Conservation (phyloP, 441 rosid species). For the Populus hybrid region DNA sequence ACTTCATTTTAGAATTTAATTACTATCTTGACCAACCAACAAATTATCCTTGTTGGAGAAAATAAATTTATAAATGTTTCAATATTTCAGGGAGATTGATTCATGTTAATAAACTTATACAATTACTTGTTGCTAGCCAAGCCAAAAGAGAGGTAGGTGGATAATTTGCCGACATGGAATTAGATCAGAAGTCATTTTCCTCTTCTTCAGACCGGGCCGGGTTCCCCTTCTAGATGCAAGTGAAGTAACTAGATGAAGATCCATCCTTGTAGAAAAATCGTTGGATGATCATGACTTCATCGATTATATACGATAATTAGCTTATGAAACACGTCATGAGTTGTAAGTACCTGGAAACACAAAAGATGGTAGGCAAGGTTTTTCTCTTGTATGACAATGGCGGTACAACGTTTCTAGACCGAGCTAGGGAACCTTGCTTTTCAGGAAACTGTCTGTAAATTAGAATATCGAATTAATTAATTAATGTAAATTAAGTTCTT, state of each 20-base stretch:
- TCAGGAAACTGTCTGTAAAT: too few relatives aligned
- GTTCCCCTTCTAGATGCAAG: not conserved
- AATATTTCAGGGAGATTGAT: too few relatives aligned
- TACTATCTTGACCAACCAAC: too few relatives aligned
- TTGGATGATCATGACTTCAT: not conserved
- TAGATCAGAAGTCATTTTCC: not conserved
- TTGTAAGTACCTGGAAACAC: not conserved
- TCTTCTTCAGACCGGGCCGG: not conserved
- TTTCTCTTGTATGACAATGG: too few relatives aligned
- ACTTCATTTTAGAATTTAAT: too few relatives aligned
- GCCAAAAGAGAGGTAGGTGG: not conserved
- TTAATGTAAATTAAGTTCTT: too few relatives aligned
- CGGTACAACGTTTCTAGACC: too few relatives aligned
- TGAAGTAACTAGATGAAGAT: not conserved
- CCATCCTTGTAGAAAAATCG: not conserved
- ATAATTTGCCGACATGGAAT: not conserved
- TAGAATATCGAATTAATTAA: too few relatives aligned
- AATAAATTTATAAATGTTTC: too few relatives aligned
- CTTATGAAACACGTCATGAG: not conserved
- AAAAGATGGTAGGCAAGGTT: not conserved
- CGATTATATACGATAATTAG: not conserved
- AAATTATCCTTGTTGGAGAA: too few relatives aligned
- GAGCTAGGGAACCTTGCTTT: too few relatives aligned
- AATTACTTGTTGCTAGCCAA: not conserved
- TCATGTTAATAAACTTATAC: too few relatives aligned